Percentiles rank a stretch among this genome's conserved stretches.
Evolutionary conservation across 2,329 filamentous ascomycete genomes (phyloP).

Genomic region (Ceratocystis alfenasii): DNA sequence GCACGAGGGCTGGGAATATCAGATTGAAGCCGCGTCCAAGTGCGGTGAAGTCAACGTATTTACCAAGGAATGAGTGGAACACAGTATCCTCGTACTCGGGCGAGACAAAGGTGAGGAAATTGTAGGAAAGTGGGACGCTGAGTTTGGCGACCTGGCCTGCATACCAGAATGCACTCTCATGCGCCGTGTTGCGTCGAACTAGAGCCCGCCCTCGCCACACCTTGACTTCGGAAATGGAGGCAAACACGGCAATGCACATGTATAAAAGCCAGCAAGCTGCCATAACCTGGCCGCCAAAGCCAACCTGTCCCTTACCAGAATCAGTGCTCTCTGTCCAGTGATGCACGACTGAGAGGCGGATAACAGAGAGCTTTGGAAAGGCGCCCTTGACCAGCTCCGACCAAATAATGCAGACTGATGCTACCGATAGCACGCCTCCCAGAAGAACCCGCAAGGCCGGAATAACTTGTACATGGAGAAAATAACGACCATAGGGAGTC

Average conservation of each 20-base stretch:
- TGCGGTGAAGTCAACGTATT: slow-evolving; percentile 69
- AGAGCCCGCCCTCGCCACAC: slow-evolving; percentile 95
- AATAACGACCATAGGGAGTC: slow-evolving; percentile 70
- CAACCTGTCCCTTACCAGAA: slow-evolving; percentile 56
- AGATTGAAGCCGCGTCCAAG: slow-evolving; percentile 75
- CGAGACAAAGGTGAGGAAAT: slow-evolving; percentile 85
- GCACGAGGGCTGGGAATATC: slow-evolving; percentile 76
- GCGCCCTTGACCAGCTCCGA: slow-evolving; percentile 83
- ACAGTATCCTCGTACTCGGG: slow-evolving; percentile 58
- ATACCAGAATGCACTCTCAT: slow-evolving; percentile 93
- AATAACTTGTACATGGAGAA: slow-evolving; percentile 61
- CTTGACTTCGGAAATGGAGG: slow-evolving; percentile 80
- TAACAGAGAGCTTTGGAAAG: slow-evolving; percentile 61
- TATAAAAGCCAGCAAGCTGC: slow-evolving; percentile 85
- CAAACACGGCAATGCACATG: slow-evolving; percentile 85
- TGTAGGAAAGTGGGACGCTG: slow-evolving; percentile 86
- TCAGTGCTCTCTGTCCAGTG: slow-evolving; percentile 47
- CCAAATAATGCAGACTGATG: slow-evolving; percentile 79
- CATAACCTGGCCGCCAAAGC: slow-evolving; percentile 74
- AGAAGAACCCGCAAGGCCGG: slow-evolving; percentile 54
- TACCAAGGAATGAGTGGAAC: slow-evolving; percentile 79
- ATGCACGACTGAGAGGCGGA: slow-evolving; percentile 56
- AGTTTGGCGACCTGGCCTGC: slow-evolving; percentile 83
- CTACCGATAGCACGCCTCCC: slow-evolving; percentile 57
- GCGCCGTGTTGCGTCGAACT: slow-evolving; percentile 79